phyloP scores from a whole-genome alignment of 352 stramenopile species.

The Lagenidium giganteum region DNA sequence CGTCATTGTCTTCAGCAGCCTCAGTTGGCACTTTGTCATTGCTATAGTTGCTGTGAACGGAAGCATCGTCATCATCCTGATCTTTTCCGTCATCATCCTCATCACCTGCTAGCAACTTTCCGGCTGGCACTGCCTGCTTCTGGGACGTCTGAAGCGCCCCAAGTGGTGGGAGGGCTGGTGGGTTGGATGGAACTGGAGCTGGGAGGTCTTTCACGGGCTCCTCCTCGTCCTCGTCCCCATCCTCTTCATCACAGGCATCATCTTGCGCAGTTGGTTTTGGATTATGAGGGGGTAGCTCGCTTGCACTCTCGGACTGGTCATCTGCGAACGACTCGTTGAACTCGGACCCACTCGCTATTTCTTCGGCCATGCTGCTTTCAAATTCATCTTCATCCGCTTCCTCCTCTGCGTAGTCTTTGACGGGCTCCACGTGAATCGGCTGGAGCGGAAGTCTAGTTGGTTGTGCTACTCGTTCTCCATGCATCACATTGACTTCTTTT shows the following conservation, averaged over 20 bases:
- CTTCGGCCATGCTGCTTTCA: constrained; percentile 47
- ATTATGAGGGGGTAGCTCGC: constrained; percentile 3
- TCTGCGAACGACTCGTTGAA: constrained; percentile 45
- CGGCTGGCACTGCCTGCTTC: neutral
- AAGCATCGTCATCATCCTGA: too few species aligned
- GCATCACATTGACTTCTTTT: constrained; percentile 1
- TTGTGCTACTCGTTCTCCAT: neutral
- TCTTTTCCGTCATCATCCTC: constrained; percentile 2
- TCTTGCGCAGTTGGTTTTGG: constrained; percentile 8
- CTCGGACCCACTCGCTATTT: constrained; percentile 50
- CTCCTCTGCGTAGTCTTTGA: constrained; percentile 7
- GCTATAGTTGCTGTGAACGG: too few species aligned
- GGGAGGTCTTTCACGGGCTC: constrained; percentile 10
- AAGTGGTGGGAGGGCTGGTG: constrained; percentile 5
- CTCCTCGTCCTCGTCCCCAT: constrained; percentile 18
- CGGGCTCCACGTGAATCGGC: too few species aligned
- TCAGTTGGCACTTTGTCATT: constrained; percentile 12
- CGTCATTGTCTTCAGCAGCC: constrained; percentile 21
- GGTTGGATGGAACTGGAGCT: constrained; percentile 10
- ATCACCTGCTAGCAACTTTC: too few species aligned
- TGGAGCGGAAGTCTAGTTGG: too few species aligned
- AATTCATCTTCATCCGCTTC: constrained; percentile 28
- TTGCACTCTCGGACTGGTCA: constrained; percentile 17
- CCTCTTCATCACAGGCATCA: constrained; percentile 14
- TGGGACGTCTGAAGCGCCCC: constrained; percentile 1